Evolutionary conservation across 805 yeast species (phyloP).

Genomic region (Candida quercuum): DNA sequence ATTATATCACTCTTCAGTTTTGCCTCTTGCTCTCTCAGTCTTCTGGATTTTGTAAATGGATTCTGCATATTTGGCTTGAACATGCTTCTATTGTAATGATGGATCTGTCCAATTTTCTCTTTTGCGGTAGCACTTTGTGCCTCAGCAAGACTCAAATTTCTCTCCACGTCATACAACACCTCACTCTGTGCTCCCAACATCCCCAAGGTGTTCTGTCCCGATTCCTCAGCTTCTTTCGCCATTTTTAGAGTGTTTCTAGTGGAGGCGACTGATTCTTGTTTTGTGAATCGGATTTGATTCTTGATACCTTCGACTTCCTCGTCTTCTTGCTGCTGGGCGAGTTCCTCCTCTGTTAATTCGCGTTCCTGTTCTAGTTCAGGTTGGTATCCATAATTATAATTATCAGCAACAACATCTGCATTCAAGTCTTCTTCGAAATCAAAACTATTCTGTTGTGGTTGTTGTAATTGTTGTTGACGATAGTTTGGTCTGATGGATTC

Average conservation of each 20-base stretch:
- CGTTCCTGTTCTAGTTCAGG: conserved; percentile 25
- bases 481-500: conserved; percentile 2
- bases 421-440: conserved; percentile 13
- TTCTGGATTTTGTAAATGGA: conserved; percentile 81
- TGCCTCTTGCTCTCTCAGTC: conserved; percentile 70
- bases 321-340: conserved; percentile 55
- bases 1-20: conserved; percentile 55
- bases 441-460: conserved; percentile 8
- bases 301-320: conserved; percentile 86
- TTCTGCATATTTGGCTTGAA: conserved; percentile 77
- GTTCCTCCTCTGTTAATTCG: conserved; percentile 22
- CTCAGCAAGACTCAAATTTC: conserved; percentile 67
- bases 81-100: conserved; percentile 73
- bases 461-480: conserved; percentile 1
- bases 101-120: conserved; percentile 73
- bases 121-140: conserved; percentile 81
- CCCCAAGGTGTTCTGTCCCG: conserved; percentile 81
- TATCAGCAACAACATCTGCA: conserved; percentile 4
- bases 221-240: conserved; percentile 67
- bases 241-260: conserved; percentile 76
- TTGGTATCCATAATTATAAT: conserved; percentile 20
- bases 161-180: conserved; percentile 73
- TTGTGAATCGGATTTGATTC: conserved; percentile 74
- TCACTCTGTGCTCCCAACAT: conserved; percentile 94
- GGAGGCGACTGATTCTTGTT: conserved; percentile 80